Evolutionary conservation across 768 basidiomycete species (phyloP).

Genomic region (Leccinum disarticulatum): DNA sequence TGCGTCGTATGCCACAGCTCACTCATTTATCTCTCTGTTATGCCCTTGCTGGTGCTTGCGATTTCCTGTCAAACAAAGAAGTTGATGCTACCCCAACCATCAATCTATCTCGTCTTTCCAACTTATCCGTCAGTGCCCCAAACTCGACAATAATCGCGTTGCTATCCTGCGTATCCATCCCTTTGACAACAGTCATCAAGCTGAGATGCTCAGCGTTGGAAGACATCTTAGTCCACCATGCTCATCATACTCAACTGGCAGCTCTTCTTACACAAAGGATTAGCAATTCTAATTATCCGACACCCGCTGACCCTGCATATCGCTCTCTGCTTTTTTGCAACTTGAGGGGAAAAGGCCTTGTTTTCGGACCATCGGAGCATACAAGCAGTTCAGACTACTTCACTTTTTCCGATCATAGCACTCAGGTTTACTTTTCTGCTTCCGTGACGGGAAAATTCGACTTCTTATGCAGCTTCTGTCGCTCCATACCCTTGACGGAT

Average conservation of each 20-base stretch:
- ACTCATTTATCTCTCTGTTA: constrained; percentile 34
- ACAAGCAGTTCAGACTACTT: not conserved
- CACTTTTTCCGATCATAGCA: not conserved
- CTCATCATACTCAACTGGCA: not conserved
- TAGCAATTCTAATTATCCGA: not conserved
- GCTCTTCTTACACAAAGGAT: constrained; percentile 1
- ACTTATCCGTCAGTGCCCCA: constrained; percentile 3
- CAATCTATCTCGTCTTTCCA: constrained; percentile 1
- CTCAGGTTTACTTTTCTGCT: not conserved
- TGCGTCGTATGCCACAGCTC: constrained; percentile 34
- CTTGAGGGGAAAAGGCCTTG: not conserved
- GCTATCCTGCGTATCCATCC: constrained; percentile 3
- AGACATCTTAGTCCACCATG: not conserved
- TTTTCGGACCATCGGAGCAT: not conserved
- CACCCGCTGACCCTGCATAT: not conserved
- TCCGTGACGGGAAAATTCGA: not conserved
- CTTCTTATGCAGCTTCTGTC: constrained; percentile 1
- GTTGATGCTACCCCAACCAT: not conserved
- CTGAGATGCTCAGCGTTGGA: not conserved
- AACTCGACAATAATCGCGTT: constrained; percentile 1
- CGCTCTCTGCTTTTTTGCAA: not conserved
- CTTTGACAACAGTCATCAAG: not conserved
- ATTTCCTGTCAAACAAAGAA: not conserved
- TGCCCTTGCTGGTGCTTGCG: constrained; percentile 24
- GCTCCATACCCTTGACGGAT: not conserved